Evolutionary conservation across 2,329 filamentous ascomycete species (phyloP).

Genomic region (Ophiostoma tasmaniense): DNA sequence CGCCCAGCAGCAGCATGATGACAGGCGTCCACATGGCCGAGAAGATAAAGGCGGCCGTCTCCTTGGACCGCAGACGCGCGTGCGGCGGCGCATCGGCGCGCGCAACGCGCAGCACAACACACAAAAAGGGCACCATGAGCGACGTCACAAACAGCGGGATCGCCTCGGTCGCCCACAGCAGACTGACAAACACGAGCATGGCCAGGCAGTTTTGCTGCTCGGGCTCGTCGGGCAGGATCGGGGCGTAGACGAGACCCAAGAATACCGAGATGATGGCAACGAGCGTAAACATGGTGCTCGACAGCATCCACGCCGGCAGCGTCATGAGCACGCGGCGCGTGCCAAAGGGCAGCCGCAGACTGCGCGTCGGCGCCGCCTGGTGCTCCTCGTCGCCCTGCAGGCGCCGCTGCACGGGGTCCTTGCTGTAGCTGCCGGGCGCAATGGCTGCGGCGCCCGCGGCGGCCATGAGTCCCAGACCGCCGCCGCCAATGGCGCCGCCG

Average conservation of each 20-base stretch:
- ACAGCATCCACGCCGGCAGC: constrained; percentile 76
- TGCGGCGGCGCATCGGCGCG: constrained; percentile 62
- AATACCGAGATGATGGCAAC: constrained; percentile 66
- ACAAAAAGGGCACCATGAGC: constrained; percentile 84
- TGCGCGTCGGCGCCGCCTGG: constrained; percentile 15
- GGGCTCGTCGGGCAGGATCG: constrained; percentile 66
- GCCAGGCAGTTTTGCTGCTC: constrained; percentile 97
- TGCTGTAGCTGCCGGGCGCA: constrained; percentile 1
- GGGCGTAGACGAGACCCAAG: constrained; percentile 60
- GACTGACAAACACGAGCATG: constrained; percentile 83
- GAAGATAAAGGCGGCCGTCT: constrained; percentile 77
- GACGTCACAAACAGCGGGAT: constrained; percentile 97
- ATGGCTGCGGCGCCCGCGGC: constrained; percentile 8
- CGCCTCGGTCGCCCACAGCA: constrained; percentile 95
- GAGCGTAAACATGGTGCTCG: constrained; percentile 69
- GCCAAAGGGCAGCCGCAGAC: constrained; percentile 60
- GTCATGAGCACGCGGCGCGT: constrained; percentile 35
- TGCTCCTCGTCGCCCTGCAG: constrained; percentile 79
- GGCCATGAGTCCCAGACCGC: constrained; percentile 17
- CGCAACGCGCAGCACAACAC: constrained; percentile 77
- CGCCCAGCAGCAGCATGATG: constrained; percentile 93
- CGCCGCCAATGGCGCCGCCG: constrained; percentile 68
- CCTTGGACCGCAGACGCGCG: constrained; percentile 64
- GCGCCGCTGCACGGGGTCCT: constrained; percentile 55
- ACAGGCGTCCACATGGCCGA: constrained; percentile 98